phyloP scores from a whole-genome alignment of 2,329 filamentous ascomycete genomes.

The Ophiostoma quercus region DNA sequence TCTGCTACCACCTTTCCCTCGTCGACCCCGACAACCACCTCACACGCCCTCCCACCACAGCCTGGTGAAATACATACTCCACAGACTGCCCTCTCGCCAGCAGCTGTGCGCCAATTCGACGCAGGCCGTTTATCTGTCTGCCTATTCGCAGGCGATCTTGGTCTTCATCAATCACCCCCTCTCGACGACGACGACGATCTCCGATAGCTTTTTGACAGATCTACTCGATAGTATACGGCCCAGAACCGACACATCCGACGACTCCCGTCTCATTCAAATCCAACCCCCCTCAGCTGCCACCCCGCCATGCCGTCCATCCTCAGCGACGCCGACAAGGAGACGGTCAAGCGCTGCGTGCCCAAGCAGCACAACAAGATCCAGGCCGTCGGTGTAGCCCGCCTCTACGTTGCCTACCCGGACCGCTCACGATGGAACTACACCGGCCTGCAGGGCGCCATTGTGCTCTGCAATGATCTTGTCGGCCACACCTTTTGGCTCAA shows the following conservation, averaged over 20 bases:
- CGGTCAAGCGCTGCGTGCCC: slow-evolving; percentile 87
- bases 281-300: background rate
- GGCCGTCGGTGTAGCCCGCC: slow-evolving; percentile 83
- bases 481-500: slow-evolving; percentile 97
- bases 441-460: slow-evolving; percentile 83
- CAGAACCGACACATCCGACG: background rate
- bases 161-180: slow-evolving; percentile 4
- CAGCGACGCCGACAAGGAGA: slow-evolving; percentile 91
- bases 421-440: slow-evolving; percentile 87
- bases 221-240: background rate
- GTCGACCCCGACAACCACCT: slow-evolving; percentile 14
- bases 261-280: background rate
- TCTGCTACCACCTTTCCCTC: background rate
- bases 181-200: background rate
- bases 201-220: background rate
- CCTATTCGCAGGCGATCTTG: slow-evolving; percentile 12
- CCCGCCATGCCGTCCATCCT: slow-evolving; percentile 60
- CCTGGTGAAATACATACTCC: background rate
- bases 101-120: slow-evolving; percentile 12
- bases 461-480: slow-evolving; percentile 88
- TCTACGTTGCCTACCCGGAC: slow-evolving; percentile 90
- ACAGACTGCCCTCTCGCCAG: background rate
- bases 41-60: background rate
- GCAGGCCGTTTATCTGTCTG: slow-evolving; percentile 18
- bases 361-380: slow-evolving; percentile 97